Evolutionary conservation across 305 asterid species (phyloP).

Genomic region (Solanum hybrid): DNA sequence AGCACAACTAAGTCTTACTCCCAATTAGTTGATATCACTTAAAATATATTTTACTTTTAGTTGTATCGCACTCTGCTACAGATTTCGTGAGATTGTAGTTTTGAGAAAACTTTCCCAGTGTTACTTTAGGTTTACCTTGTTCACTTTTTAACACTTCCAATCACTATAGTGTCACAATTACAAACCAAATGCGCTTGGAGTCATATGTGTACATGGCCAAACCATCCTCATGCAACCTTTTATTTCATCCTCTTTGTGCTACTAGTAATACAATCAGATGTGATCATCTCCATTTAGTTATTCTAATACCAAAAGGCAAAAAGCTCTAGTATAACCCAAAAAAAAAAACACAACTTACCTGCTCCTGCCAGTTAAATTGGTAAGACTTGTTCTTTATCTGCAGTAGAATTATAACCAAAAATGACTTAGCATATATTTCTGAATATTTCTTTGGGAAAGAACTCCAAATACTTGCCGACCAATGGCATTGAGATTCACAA

Average conservation of each 20-base stretch:
- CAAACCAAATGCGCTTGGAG: not conserved
- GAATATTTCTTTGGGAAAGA: not conserved
- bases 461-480: not conserved
- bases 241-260: not conserved
- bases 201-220: not conserved
- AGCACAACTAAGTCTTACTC: not conserved
- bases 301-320: not conserved
- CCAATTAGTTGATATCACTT: not conserved
- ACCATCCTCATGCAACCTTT: not conserved
- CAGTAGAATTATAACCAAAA: not conserved
- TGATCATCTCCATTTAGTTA: not conserved
- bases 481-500: not conserved
- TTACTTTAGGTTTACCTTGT: not conserved
- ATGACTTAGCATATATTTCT: not conserved
- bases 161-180: not conserved
- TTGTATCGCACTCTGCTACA: not conserved
- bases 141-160: not conserved
- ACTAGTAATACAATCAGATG: not conserved
- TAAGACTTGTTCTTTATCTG: not conserved
- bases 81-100: not conserved
- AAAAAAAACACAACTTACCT: not conserved
- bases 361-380: not conserved
- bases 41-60: not conserved
- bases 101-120: not conserved
- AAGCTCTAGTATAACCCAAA: not conserved